Percentiles rank a stretch among this genome's conserved stretches.
Conservation (phyloP, 2,329 filamentous ascomycete genomes). For the Gaeumannomyces tritici region DNA sequence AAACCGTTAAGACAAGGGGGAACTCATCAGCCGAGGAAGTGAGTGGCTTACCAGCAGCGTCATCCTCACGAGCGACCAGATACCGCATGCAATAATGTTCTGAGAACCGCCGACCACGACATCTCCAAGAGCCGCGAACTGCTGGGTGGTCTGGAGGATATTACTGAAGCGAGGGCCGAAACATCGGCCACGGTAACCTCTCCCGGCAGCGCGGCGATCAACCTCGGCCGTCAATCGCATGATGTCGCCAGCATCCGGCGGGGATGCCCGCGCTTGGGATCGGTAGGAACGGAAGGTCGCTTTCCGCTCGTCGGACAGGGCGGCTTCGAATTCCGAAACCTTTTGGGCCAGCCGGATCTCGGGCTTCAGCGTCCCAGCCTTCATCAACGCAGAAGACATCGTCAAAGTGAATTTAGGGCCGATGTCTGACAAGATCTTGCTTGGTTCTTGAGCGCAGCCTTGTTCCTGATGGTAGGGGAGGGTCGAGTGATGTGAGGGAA, state of each 20-base stretch:
- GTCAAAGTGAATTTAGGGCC: too few relatives aligned
- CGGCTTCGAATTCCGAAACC: slow-evolving; percentile 26
- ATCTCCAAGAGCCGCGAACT: slow-evolving; percentile 32
- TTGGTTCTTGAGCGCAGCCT: too few relatives aligned
- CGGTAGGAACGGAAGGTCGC: slow-evolving; percentile 15
- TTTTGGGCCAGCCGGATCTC: slow-evolving; percentile 30
- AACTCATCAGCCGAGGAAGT: slow-evolving; percentile 5
- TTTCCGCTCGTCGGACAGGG: slow-evolving; percentile 25
- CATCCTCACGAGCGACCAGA: slow-evolving; percentile 33
- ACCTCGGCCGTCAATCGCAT: slow-evolving; percentile 30
- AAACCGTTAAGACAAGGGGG: too few relatives aligned
- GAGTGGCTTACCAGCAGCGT: slow-evolving; percentile 25
- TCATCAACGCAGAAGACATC: too few relatives aligned
- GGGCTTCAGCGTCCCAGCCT: slow-evolving; percentile 12
- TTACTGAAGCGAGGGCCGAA: slow-evolving; percentile 30
- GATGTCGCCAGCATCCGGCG: slow-evolving; percentile 23
- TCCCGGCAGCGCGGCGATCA: slow-evolving; percentile 13
- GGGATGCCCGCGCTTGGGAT: slow-evolving; percentile 7
- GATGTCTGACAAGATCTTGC: too few relatives aligned
- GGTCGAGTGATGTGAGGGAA: too few relatives aligned
- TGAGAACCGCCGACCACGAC: slow-evolving; percentile 30
- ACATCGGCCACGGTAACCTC: slow-evolving; percentile 16
- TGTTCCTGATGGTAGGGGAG: too few relatives aligned
- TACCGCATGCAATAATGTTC: slow-evolving; percentile 31
- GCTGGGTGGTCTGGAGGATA: slow-evolving; percentile 28